Evolutionary conservation across 1,139 yeast species (phyloP).

Genomic region (Blastobotrys niveus): DNA sequence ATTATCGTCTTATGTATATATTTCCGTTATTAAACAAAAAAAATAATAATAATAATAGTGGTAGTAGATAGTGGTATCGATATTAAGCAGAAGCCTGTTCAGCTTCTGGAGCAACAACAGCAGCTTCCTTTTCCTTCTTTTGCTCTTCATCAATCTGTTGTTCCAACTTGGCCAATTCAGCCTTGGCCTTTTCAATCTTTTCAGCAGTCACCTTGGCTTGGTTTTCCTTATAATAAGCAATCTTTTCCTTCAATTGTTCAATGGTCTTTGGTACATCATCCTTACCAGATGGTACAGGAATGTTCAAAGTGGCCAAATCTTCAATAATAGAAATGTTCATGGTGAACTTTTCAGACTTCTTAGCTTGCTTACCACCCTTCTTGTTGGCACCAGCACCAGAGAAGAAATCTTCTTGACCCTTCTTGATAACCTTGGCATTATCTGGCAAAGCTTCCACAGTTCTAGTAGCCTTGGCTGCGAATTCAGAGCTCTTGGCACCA

Average conservation of each 20-base stretch:
- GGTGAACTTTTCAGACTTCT: slow-evolving; percentile 43
- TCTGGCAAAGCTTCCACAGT: slow-evolving; percentile 53
- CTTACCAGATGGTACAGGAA: slow-evolving; percentile 72
- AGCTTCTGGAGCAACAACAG: slow-evolving; percentile 12
- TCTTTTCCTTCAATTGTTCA: slow-evolving; percentile 66
- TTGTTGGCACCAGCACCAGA: slow-evolving; percentile 51
- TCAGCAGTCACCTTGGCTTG: slow-evolving; percentile 79
- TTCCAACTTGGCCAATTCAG: slow-evolving; percentile 58
- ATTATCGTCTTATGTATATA: too few species aligned
- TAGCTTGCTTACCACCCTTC: slow-evolving; percentile 32
- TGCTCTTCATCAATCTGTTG: slow-evolving; percentile 20
- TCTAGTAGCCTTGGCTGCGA: slow-evolving; percentile 35
- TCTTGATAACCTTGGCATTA: slow-evolving; percentile 61
- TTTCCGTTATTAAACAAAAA: too few species aligned
- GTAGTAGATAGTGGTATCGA: background rate
- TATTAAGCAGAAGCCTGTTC: slow-evolving; percentile 14
- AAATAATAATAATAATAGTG: background rate
- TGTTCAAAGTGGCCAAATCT: slow-evolving; percentile 68
- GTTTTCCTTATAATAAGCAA: slow-evolving; percentile 60
- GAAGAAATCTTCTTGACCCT: slow-evolving; percentile 50
- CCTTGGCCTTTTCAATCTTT: slow-evolving; percentile 70
- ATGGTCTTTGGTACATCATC: slow-evolving; percentile 68
- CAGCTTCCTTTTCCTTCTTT: slow-evolving; percentile 47
- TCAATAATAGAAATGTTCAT: slow-evolving; percentile 79
- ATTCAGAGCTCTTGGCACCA: slow-evolving; percentile 21